Conservation (phyloP, 345 rosid genomes). For the Hypericum androsaemum region DNA sequence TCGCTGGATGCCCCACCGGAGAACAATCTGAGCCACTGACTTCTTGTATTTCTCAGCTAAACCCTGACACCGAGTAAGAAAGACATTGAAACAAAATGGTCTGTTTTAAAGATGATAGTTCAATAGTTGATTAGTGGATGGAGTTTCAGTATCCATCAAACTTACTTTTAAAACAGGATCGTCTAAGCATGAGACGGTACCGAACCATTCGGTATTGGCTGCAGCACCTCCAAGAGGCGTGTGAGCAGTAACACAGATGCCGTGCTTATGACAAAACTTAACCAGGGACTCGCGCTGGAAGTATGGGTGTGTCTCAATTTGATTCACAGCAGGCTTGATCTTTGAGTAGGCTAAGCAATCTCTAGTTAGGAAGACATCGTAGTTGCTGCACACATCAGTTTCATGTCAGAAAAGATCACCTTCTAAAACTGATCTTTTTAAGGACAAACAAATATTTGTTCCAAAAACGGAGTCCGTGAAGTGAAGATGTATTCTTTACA, state of each 20-base stretch:
- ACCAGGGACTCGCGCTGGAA: constrained; percentile 86
- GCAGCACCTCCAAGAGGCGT: constrained; percentile 78
- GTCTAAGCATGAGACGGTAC: constrained; percentile 66
- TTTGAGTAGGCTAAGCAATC: constrained; percentile 89
- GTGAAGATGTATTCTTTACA: no score
- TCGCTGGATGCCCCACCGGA: constrained; percentile 76
- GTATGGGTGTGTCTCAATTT: constrained; percentile 84
- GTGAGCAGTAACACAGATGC: constrained; percentile 69
- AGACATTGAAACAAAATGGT: neutral
- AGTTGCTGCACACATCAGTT: constrained; percentile 51
- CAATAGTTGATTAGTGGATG: neutral
- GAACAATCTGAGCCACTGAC: constrained; percentile 64
- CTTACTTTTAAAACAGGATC: constrained; percentile 67
- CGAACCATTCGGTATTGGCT: constrained; percentile 68
- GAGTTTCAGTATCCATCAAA: neutral
- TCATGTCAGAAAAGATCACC: neutral
- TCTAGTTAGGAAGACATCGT: constrained; percentile 69
- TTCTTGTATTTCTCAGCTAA: constrained; percentile 67
- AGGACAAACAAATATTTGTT: no score
- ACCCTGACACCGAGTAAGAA: constrained; percentile 26
- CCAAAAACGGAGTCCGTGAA: no score
- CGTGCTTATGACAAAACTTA: constrained; percentile 85
- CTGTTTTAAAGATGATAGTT: neutral
- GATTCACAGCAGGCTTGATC: constrained; percentile 96
- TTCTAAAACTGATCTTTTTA: neutral